These are phyloP conservation scores for Sedum album DNA, from an alignment of 164 flowering plant species.

Conservation along the genomic window DNA sequence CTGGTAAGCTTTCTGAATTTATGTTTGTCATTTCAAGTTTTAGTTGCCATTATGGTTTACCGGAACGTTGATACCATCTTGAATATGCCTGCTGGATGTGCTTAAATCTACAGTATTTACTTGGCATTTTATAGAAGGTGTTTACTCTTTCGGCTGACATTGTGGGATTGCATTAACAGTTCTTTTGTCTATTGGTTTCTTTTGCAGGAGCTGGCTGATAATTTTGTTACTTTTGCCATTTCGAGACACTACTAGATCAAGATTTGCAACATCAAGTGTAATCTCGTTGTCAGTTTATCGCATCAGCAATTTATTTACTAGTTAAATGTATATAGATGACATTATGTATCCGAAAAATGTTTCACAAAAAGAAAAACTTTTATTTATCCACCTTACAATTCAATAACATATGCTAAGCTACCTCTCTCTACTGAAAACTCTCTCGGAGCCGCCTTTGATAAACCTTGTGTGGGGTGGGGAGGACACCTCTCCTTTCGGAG, in stretches of 20 bases:
- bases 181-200: neutral
- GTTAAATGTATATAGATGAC: neutral
- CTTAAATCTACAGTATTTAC: neutral
- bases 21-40: neutral
- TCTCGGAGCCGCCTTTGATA: too few species aligned
- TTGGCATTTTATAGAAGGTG: neutral
- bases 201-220: neutral
- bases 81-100: neutral
- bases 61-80: neutral
- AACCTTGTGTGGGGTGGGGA: too few species aligned
- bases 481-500: too few species aligned
- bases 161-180: neutral
- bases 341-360: neutral
- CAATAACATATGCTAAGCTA: too few species aligned
- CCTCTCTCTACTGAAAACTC: too few species aligned
- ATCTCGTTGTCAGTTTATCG: too few species aligned
- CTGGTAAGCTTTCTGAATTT: neutral
- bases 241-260: too few species aligned
- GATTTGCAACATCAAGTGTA: neutral
- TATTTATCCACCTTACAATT: too few species aligned
- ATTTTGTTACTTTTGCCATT: too few species aligned
- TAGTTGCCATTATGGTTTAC: neutral
- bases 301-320: neutral
- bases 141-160: too few species aligned
- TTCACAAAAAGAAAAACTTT: too few species aligned